phyloP scores from a whole-genome alignment of 2,329 filamentous ascomycete species.

The Penicillium glabrum region DNA sequence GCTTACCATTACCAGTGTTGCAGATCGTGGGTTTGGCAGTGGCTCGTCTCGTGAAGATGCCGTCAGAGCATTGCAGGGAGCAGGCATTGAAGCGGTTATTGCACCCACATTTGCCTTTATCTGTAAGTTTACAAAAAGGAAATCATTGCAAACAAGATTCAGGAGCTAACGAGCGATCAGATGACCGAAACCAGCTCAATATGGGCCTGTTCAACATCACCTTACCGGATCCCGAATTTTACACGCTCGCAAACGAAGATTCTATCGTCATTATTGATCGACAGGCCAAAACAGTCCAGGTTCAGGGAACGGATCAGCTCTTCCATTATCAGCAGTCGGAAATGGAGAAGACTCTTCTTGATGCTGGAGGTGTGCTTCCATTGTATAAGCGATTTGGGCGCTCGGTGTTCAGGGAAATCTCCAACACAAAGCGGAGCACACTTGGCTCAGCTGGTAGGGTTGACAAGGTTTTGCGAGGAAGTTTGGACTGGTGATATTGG shows the following conservation, averaged over 20 bases:
- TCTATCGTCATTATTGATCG: constrained; percentile 40
- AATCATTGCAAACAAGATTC: not conserved
- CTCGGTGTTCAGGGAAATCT: not conserved
- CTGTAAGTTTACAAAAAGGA: constrained; percentile 14
- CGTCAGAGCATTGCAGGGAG: constrained; percentile 39
- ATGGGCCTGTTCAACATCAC: constrained; percentile 45
- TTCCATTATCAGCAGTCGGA: constrained; percentile 7
- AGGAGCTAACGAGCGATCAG: not conserved
- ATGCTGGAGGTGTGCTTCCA: constrained; percentile 6
- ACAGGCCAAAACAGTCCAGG: constrained; percentile 13
- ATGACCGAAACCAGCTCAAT: constrained; percentile 44
- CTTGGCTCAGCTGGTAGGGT: not conserved
- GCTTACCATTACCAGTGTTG: constrained; percentile 27
- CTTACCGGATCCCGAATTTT: constrained; percentile 40
- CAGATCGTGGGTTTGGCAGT: constrained; percentile 46
- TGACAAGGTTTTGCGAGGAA: not conserved
- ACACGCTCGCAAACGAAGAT: constrained; percentile 35
- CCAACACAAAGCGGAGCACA: not conserved
- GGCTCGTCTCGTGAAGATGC: constrained; percentile 48
- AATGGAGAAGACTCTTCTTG: constrained; percentile 5
- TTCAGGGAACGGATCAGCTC: not conserved
- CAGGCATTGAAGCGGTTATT: constrained; percentile 43
- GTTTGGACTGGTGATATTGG: not conserved
- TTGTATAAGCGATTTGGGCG: constrained; percentile 6
- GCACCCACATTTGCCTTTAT: constrained; percentile 48